Evolutionary conservation across 208 protist species (phyloP).

Genomic region (Leptomonas pyrrhocoris): DNA sequence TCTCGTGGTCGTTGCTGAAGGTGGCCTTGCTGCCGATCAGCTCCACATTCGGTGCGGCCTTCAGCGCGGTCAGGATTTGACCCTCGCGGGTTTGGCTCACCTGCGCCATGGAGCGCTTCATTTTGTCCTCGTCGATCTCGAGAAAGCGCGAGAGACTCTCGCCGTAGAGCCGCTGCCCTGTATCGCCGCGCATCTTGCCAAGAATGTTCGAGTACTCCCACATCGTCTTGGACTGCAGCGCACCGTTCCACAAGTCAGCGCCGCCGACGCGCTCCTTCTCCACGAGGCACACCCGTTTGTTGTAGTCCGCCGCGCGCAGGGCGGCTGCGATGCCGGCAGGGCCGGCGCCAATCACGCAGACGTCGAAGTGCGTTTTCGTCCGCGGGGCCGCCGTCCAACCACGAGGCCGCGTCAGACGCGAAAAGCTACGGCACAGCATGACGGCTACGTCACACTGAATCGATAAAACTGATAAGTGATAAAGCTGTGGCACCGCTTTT

Average conservation of each 20-base stretch:
- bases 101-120: slow-evolving; percentile 48
- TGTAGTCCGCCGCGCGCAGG: slow-evolving; percentile 70
- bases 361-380: slow-evolving; percentile 54
- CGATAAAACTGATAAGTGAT: too few relatives aligned
- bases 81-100: slow-evolving; percentile 56
- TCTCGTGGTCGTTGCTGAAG: slow-evolving; percentile 53
- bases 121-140: slow-evolving; percentile 57
- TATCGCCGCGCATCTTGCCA: slow-evolving; percentile 41
- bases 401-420: slow-evolving; percentile 9
- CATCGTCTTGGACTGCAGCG: slow-evolving; percentile 82
- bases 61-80: slow-evolving; percentile 53
- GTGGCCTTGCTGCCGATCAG: slow-evolving; percentile 62
- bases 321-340: slow-evolving; percentile 79
- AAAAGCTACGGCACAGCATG: slow-evolving; percentile 17
- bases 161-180: slow-evolving; percentile 56
- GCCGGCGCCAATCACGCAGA: slow-evolving; percentile 82
- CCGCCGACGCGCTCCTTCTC: slow-evolving; percentile 70
- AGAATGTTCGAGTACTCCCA: slow-evolving; percentile 76
- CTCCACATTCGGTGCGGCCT: slow-evolving; percentile 43
- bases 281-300: slow-evolving; percentile 78
- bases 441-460: too few relatives aligned
- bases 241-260: slow-evolving; percentile 78
- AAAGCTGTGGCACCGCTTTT: too few relatives aligned
- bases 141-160: slow-evolving; percentile 43
- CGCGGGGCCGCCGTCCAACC: slow-evolving; percentile 22